Evolutionary conservation across 2,329 filamentous ascomycete species (phyloP), one percentile per base, ranked within the genome.

Genomic region (Elsinoe batatas): DNA sequence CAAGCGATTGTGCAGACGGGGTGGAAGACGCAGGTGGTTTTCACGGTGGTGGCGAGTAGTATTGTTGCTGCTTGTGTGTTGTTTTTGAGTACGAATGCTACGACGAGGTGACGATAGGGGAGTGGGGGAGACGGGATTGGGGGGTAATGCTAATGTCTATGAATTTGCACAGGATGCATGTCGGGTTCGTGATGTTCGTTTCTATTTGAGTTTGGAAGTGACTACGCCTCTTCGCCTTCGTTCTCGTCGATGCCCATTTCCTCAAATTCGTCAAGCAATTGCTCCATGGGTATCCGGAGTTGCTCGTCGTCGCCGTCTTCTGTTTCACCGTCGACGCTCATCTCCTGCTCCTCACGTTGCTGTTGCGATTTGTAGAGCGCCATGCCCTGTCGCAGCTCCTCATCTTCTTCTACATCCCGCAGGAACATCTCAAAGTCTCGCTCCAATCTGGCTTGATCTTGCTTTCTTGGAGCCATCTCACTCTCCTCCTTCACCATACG

Each of bases 371-470:
- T 95, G 75, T 95, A 98, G 64, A 98, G 70, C 44, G 88, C 87
- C 67, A 98, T 75, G 1, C 89, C 90, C 42, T 84, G 80, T 56
- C 93, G 79, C 62, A 96, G 77, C 66, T 98, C 93, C 53, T 87
- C 80, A 69, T 98, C 93, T 68, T 97, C 91, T 72, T 98, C 94
- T 10, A 98, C 88, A 70, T 98, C 93, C 44, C 87, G 85, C 76
- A 98, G 75, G 82, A 98, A 98, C 81, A 91, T 82, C 75, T 98
- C 93, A 73, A 95, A 98, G 72, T 98, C 93, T 61, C 85, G 81
- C 68, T 97, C 91, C 76, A 95, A 83, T 60, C 84, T 83, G 58
- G 91, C 88, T 67, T 91, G 87, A 68, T 97, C 91, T 58, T 88
- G 78, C 74, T 95, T 89, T 76, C 88, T 85, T 35, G 88, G 88